These are phyloP conservation scores for Colletotrichum costaricense DNA, from an alignment of 2,329 filamentous ascomycete genomes.

Conservation along the genomic window DNA sequence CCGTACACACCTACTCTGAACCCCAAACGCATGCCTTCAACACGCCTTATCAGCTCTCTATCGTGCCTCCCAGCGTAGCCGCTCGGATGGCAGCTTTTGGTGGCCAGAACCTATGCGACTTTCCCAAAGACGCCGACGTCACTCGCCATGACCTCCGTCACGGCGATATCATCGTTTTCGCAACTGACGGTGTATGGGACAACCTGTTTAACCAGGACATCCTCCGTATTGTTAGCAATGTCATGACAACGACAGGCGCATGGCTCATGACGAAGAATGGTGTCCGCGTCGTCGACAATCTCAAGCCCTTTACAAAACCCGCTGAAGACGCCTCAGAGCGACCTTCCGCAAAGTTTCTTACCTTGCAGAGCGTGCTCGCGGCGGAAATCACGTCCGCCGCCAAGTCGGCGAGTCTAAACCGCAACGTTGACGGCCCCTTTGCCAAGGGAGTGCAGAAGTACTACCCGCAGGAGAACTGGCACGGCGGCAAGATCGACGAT, in stretches of 20 bases:
- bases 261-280: constrained; percentile 74
- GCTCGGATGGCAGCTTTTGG: constrained; percentile 87
- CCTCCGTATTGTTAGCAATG: constrained; percentile 79
- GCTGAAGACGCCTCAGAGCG: constrained; percentile 45
- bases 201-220: constrained; percentile 94
- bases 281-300: constrained; percentile 70
- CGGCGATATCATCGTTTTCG: constrained; percentile 93
- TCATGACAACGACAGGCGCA: constrained; percentile 80
- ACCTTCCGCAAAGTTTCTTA: constrained; percentile 46
- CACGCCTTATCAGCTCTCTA: constrained; percentile 93
- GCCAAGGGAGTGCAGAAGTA: constrained; percentile 92
- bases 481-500: constrained; percentile 94
- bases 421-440: constrained; percentile 88
- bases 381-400: constrained; percentile 83
- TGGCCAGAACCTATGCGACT: constrained; percentile 82
- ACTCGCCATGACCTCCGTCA: constrained; percentile 82
- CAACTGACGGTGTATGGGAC: constrained; percentile 95
- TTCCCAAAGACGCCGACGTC: constrained; percentile 85
- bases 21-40: constrained; percentile 98
- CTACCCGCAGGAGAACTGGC: constrained; percentile 87
- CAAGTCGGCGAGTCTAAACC: constrained; percentile 85
- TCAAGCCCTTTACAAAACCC: constrained; percentile 63
- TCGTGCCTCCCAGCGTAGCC: constrained; percentile 84
- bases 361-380: constrained; percentile 82
- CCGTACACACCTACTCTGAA: constrained; percentile 83